phyloP scores from a whole-genome alignment of 331 rosid genomes.

The Rosa hybrid region DNA sequence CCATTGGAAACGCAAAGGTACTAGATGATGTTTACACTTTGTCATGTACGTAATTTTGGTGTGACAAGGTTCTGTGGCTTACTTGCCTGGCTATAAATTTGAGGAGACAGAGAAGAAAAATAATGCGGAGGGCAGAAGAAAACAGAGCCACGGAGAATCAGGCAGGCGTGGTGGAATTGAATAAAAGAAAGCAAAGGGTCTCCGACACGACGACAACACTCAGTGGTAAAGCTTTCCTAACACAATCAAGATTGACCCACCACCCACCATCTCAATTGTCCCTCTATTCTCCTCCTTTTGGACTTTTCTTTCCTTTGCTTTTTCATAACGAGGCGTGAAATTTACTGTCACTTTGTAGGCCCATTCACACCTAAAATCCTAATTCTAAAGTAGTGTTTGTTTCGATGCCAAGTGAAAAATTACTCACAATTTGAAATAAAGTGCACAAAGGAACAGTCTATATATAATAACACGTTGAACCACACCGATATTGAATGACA shows the following conservation, averaged over 20 bases:
- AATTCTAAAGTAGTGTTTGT: constrained; percentile 15
- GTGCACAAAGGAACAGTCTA: not conserved
- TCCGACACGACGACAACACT: constrained; percentile 82
- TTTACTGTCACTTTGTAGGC: constrained; percentile 39
- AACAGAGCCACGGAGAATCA: constrained; percentile 62
- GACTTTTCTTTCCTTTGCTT: constrained; percentile 28
- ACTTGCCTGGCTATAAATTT: not conserved
- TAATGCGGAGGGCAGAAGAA: constrained; percentile 22
- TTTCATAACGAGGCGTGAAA: constrained; percentile 62
- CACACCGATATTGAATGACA: not conserved
- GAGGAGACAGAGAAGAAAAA: constrained; percentile 24
- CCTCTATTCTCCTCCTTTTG: constrained; percentile 51
- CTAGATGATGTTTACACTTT: constrained; percentile 34
- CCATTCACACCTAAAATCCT: constrained; percentile 30
- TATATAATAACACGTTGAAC: not conserved
- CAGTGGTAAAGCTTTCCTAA: constrained; percentile 49
- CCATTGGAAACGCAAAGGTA: constrained; percentile 29
- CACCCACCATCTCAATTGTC: constrained; percentile 53
- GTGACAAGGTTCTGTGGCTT: constrained; percentile 22
- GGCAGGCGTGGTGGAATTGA: constrained; percentile 54
- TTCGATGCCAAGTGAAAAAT: not conserved
- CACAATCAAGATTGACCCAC: constrained; percentile 76
- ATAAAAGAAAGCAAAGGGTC: constrained; percentile 35
- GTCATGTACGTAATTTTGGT: constrained; percentile 33
- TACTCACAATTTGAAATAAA: not conserved